These are phyloP conservation scores for Pestalotiopsis sp. DNA, from an alignment of 2,329 filamentous ascomycete species.

Conservation along the genomic window DNA sequence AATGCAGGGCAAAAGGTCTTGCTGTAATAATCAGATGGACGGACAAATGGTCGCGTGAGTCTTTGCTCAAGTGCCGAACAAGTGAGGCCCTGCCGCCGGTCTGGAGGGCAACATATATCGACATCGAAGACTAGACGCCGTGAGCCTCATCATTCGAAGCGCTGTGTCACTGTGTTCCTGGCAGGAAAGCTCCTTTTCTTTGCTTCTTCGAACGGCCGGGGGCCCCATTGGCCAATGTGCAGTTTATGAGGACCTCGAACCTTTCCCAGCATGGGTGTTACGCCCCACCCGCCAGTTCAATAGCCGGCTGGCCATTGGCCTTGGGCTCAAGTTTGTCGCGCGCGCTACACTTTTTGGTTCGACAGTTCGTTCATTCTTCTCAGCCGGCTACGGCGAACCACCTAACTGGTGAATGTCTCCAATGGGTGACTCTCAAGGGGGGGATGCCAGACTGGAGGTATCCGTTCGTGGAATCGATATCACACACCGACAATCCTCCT, in stretches of 20 bases:
- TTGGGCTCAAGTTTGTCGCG: slow-evolving; percentile 2
- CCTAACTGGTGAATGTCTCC: neutral
- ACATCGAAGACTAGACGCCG: neutral
- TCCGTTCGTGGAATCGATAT: neutral
- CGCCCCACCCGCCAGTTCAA: neutral
- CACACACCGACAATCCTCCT: neutral
- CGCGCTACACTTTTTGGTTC: neutral
- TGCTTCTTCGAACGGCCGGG: no score
- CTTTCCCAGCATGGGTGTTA: neutral
- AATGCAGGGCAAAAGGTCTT: neutral
- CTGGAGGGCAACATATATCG: neutral
- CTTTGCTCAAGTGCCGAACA: neutral
- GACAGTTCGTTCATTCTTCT: neutral
- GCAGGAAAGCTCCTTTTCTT: no score
- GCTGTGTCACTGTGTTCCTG: no score
- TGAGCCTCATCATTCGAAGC: neutral
- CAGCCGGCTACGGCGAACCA: no score
- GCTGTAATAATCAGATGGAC: neutral
- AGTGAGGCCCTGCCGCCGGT: neutral
- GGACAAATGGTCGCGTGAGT: neutral
- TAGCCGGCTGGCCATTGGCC: neutral
- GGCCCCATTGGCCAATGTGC: no score
- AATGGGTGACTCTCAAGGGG: neutral
- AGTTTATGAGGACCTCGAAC: neutral
- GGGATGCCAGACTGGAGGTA: neutral